Percentiles rank a stretch among this genome's conserved stretches.
phyloP scores from a whole-genome alignment of 495 filamentous ascomycete genomes.

The Acidiella bohemica region DNA sequence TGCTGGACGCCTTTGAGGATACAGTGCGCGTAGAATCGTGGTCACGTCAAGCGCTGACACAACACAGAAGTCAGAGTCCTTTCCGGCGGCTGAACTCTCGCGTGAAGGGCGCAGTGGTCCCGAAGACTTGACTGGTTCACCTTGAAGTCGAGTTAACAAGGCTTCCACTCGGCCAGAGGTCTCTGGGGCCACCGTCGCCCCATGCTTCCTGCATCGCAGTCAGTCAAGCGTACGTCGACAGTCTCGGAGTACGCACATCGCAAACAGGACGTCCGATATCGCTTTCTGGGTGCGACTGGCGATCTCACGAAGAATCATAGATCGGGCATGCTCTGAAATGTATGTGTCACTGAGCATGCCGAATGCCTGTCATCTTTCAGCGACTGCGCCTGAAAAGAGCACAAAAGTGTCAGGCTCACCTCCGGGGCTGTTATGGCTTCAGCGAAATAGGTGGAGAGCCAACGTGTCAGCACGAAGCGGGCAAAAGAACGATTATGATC shows the following conservation, averaged over 20 bases:
- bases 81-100: not conserved
- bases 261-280: slow-evolving; percentile 46
- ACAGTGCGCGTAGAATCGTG: slow-evolving; percentile 57
- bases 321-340: slow-evolving; percentile 76
- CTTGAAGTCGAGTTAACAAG: slow-evolving; percentile 2
- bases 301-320: slow-evolving; percentile 76
- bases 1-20: slow-evolving; percentile 46
- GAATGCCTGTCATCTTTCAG: slow-evolving; percentile 45
- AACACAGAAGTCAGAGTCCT: slow-evolving; percentile 46
- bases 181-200: slow-evolving; percentile 17
- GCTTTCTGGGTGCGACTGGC: slow-evolving; percentile 62
- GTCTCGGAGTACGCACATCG: slow-evolving; percentile 28
- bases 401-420: slow-evolving; percentile 36
- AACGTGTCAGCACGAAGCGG: slow-evolving; percentile 72
- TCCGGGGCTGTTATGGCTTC: slow-evolving; percentile 82
- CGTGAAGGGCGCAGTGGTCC: not conserved
- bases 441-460: slow-evolving; percentile 75
- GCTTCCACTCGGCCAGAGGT: slow-evolving; percentile 1
- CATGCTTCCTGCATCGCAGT: slow-evolving; percentile 38
- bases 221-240: not conserved
- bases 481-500: slow-evolving; percentile 58
- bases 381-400: not conserved
- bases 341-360: slow-evolving; percentile 84
- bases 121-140: no score
- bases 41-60: slow-evolving; percentile 59